Evolutionary conservation across 768 basidiomycete species (phyloP).

Genomic region (Rhodosporidiobolus odoratus): DNA sequence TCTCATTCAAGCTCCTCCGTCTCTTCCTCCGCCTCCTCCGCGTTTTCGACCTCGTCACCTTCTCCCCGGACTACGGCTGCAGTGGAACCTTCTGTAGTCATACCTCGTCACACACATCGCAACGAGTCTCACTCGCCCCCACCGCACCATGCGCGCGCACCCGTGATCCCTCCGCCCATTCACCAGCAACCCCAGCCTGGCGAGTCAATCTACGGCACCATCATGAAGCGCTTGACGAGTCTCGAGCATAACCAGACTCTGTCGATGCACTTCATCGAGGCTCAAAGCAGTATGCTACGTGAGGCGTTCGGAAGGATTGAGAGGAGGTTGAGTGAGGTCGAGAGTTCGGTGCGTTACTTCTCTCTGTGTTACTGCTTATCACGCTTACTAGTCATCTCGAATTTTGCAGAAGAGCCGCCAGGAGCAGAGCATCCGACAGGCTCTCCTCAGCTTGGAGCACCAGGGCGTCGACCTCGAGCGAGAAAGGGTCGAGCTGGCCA

Average conservation of each 20-base stretch:
- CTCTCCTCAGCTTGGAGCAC: constrained; percentile 63
- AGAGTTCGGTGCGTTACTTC: constrained; percentile 38
- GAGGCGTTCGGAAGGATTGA: constrained; percentile 68
- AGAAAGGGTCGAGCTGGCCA: constrained; percentile 65
- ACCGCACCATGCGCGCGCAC: constrained; percentile 1
- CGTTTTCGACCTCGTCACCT: not conserved
- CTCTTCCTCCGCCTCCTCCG: not conserved
- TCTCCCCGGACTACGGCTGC: not conserved
- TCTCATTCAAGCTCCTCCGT: not conserved
- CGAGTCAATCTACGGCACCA: constrained; percentile 92
- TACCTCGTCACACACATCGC: constrained; percentile 2
- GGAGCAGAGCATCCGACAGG: constrained; percentile 60
- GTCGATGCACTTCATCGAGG: constrained; percentile 77
- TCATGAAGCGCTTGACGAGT: constrained; percentile 82
- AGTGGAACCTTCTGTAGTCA: not conserved
- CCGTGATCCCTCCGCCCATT: constrained; percentile 2
- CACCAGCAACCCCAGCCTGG: constrained; percentile 47
- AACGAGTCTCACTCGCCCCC: constrained; percentile 6
- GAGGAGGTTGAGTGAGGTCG: constrained; percentile 62
- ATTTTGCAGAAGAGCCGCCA: constrained; percentile 64
- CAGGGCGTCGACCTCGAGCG: constrained; percentile 62
- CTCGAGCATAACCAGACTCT: constrained; percentile 84
- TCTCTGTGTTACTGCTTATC: not conserved
- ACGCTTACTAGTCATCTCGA: not conserved
- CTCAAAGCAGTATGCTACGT: constrained; percentile 71